Conservation (phyloP, 2,329 filamentous ascomycete species). For the Cladosporium sphaerospermum region DNA sequence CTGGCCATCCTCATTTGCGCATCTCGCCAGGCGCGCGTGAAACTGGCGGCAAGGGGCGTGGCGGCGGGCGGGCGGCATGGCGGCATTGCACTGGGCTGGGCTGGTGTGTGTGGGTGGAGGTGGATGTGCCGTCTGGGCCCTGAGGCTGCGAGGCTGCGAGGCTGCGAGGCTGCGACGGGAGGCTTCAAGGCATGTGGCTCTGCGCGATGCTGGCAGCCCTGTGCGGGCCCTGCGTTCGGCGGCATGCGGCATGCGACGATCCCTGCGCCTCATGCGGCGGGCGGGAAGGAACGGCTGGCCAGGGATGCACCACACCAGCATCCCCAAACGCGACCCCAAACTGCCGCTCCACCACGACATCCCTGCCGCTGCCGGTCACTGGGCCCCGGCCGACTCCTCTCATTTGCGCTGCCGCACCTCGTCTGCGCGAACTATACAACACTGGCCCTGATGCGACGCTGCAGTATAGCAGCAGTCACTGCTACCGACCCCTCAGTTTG, state of each 20-base stretch:
- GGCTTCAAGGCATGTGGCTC: background rate
- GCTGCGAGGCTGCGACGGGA: background rate
- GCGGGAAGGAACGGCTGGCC: background rate
- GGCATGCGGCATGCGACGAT: background rate
- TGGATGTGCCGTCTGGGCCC: constrained; percentile 1
- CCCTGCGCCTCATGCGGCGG: background rate
- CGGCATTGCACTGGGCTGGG: no score
- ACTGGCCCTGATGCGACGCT: background rate
- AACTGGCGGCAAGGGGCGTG: constrained; percentile 3
- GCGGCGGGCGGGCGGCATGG: background rate
- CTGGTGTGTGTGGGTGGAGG: background rate
- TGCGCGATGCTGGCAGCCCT: background rate
- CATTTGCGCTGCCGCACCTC: background rate
- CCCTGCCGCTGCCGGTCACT: constrained; percentile 6
- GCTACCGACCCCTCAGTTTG: background rate
- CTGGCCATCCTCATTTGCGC: background rate
- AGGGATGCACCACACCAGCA: background rate
- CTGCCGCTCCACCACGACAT: background rate
- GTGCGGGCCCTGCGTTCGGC: constrained; percentile 1
- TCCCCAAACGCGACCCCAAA: constrained; percentile 6
- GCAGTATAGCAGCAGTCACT: background rate
- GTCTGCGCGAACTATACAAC: background rate
- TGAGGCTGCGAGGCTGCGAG: background rate
- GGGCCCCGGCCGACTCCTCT: constrained; percentile 4
- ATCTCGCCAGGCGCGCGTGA: no score